Percentiles rank a stretch among this genome's conserved stretches.
Conservation (phyloP, 2,329 filamentous ascomycete species). For the Venturia oleaginea region DNA sequence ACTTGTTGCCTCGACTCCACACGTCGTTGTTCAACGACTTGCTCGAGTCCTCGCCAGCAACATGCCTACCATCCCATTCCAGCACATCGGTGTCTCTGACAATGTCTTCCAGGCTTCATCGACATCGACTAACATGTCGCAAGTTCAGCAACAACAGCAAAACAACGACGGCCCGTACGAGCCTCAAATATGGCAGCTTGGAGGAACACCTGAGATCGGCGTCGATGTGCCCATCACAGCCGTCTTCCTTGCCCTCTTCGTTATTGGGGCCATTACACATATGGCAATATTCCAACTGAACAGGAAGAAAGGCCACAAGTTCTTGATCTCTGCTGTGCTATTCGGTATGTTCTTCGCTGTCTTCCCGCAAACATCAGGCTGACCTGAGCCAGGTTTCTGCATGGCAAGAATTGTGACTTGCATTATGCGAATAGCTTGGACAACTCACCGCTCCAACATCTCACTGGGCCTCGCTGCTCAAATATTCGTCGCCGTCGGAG, state of each 20-base stretch:
- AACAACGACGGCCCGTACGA: conserved; percentile 3
- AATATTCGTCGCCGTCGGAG: conserved; percentile 65
- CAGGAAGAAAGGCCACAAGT: conserved; percentile 30
- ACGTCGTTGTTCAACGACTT: neutral
- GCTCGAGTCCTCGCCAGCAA: neutral
- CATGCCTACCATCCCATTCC: neutral
- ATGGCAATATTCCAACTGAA: conserved; percentile 35
- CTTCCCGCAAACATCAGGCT: neutral
- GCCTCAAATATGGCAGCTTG: conserved; percentile 17
- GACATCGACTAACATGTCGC: neutral
- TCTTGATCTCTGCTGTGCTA: conserved; percentile 31
- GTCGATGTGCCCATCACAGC: conserved; percentile 34
- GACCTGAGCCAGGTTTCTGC: conserved; percentile 28
- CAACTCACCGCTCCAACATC: conserved; percentile 31
- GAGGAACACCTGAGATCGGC: conserved; percentile 27
- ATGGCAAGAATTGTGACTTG: conserved; percentile 34
- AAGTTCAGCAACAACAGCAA: neutral
- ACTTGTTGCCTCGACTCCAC: neutral
- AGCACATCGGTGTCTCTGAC: neutral
- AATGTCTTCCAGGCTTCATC: neutral
- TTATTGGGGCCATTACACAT: conserved; percentile 30
- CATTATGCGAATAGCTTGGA: conserved; percentile 27
- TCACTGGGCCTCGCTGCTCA: conserved; percentile 48
- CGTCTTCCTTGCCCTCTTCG: conserved; percentile 34
- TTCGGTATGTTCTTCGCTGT: conserved; percentile 26